Conservation (phyloP, 2,329 filamentous ascomycete species). For the Trichoderma asperellum region DNA sequence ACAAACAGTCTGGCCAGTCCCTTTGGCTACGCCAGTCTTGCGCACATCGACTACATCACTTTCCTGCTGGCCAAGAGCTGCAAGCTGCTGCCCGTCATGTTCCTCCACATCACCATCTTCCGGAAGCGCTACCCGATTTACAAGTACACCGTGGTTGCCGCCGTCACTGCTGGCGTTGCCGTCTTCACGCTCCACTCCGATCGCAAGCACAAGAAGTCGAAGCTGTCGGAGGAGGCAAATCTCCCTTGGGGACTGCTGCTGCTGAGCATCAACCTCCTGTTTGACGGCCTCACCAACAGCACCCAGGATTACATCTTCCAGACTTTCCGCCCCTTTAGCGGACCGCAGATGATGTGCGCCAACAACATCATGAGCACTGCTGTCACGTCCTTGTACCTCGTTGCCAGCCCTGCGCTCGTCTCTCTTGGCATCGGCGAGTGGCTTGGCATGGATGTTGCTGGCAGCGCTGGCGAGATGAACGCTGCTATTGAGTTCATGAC, state of each 20-base stretch:
- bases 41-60: slow-evolving; percentile 96
- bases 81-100: slow-evolving; percentile 99
- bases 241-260: slow-evolving; percentile 80
- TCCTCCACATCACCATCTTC: slow-evolving; percentile 91
- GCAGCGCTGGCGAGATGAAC: slow-evolving; percentile 73
- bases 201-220: slow-evolving; percentile 55
- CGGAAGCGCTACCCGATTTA: slow-evolving; percentile 87
- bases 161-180: slow-evolving; percentile 90
- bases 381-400: slow-evolving; percentile 75
- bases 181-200: slow-evolving; percentile 90
- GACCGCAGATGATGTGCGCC: slow-evolving; percentile 99
- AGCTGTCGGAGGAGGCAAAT: slow-evolving; percentile 56
- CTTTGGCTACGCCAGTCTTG: slow-evolving; percentile 89
- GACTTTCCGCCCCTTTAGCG: slow-evolving; percentile 77
- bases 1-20: slow-evolving; percentile 90
- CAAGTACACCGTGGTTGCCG: slow-evolving; percentile 91
- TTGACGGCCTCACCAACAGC: slow-evolving; percentile 94
- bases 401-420: slow-evolving; percentile 79
- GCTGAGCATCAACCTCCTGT: slow-evolving; percentile 85
- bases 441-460: slow-evolving; percentile 67
- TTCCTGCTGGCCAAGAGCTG: slow-evolving; percentile 97
- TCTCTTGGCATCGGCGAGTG: slow-evolving; percentile 66
- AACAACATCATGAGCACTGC: slow-evolving; percentile 87
- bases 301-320: slow-evolving; percentile 94
- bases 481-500: slow-evolving; percentile 81